Conservation (phyloP, 1,284 basidiomycete genomes). For the Anthracocystis panici-leucophaei region DNA sequence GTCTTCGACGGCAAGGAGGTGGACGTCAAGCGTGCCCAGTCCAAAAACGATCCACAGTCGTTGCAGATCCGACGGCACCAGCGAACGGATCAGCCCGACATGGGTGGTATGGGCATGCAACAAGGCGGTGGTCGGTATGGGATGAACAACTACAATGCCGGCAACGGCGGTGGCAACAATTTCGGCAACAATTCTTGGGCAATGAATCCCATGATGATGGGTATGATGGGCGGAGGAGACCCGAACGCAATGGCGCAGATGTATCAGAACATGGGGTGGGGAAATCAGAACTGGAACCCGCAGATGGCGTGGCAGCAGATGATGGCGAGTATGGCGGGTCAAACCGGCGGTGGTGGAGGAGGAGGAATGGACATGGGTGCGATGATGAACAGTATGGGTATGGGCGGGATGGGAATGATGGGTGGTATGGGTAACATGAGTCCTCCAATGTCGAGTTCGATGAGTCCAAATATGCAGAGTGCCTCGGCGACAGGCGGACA, state of each 20-base stretch:
- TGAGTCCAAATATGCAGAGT: slow-evolving; percentile 40
- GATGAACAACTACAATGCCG: slow-evolving; percentile 17
- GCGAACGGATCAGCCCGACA: slow-evolving; percentile 22
- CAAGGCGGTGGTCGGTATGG: slow-evolving; percentile 13
- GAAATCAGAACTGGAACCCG: slow-evolving; percentile 64
- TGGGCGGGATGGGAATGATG: slow-evolving; percentile 72
- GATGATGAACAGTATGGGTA: slow-evolving; percentile 68
- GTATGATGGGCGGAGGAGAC: slow-evolving; percentile 65
- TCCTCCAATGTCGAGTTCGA: slow-evolving; percentile 20
- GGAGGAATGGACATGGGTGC: slow-evolving; percentile 73
- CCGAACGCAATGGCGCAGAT: slow-evolving; percentile 73
- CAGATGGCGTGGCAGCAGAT: slow-evolving; percentile 68
- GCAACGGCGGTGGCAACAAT: slow-evolving; percentile 76
- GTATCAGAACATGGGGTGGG: slow-evolving; percentile 73
- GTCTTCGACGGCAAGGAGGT: slow-evolving; percentile 76
- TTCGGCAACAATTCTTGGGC: slow-evolving; percentile 62
- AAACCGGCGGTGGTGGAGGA: slow-evolving; percentile 44
- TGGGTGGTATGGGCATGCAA: slow-evolving; percentile 16
- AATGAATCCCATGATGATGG: slow-evolving; percentile 74
- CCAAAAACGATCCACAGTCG: slow-evolving; percentile 46
- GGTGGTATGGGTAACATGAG: slow-evolving; percentile 51
- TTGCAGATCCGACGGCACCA: slow-evolving; percentile 38
- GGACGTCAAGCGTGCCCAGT: slow-evolving; percentile 79
- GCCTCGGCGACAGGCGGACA: slow-evolving; percentile 40
- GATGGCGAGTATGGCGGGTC: slow-evolving; percentile 53